These are phyloP conservation scores for Marchantia paleacea DNA, from an alignment of 225 moss, liverwort and hornwort genomes.

Conservation along the genomic window DNA sequence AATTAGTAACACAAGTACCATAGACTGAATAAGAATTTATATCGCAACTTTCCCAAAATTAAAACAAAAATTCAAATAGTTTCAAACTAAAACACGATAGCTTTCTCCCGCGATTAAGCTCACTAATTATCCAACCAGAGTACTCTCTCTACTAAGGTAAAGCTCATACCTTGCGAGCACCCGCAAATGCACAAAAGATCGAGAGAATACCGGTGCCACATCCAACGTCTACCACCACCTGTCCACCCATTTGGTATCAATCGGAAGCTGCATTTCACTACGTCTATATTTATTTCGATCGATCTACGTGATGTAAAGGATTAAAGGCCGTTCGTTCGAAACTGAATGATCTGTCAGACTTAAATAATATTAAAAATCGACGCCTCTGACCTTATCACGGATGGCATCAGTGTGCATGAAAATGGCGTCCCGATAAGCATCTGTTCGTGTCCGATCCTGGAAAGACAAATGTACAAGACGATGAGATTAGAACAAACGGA, in stretches of 20 bases:
- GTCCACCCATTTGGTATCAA: background rate
- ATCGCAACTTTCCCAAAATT: background rate
- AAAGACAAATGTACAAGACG: background rate
- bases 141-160: background rate
- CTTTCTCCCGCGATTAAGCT: too few relatives aligned
- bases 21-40: background rate
- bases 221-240: slow-evolving; percentile 97
- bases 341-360: background rate
- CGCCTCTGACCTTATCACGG: slow-evolving; percentile 58
- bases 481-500: background rate
- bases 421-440: slow-evolving; percentile 89
- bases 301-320: too few relatives aligned
- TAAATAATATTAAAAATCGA: background rate
- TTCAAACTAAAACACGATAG: too few relatives aligned
- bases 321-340: too few relatives aligned
- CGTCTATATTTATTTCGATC: too few relatives aligned
- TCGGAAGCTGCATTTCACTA: background rate
- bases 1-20: background rate
- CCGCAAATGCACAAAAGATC: slow-evolving; percentile 86
- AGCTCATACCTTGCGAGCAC: slow-evolving; percentile 68
- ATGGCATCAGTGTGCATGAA: slow-evolving; percentile 64
- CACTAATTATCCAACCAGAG: background rate
- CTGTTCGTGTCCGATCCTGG: slow-evolving; percentile 86
- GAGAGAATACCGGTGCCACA: slow-evolving; percentile 96
- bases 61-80: background rate